Conservation (phyloP, 208 protist species). For the Crithidia thermophila region DNA sequence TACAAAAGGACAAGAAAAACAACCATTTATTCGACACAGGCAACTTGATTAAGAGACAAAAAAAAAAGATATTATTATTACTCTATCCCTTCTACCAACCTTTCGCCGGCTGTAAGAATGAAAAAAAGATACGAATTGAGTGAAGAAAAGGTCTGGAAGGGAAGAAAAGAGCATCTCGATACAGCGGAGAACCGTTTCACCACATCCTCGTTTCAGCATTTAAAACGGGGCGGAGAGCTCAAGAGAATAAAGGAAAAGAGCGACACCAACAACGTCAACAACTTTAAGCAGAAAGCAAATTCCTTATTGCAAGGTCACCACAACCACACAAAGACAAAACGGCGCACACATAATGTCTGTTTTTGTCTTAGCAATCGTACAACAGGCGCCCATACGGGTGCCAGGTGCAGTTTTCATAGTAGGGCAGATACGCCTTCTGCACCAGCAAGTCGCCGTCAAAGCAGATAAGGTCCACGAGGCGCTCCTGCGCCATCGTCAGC, state of each 20-base stretch:
- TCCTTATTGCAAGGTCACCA: too few relatives aligned
- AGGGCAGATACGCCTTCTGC: constrained; percentile 25
- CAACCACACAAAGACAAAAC: too few relatives aligned
- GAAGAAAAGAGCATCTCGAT: too few relatives aligned
- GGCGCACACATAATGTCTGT: neutral
- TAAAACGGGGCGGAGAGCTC: constrained; percentile 1
- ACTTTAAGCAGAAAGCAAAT: too few relatives aligned
- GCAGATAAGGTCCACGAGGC: constrained; percentile 24
- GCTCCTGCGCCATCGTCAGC: constrained; percentile 18
- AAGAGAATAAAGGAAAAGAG: constrained; percentile 1
- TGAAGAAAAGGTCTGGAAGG: neutral
- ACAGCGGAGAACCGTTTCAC: too few relatives aligned
- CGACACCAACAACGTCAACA: neutral
- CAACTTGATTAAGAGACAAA: too few relatives aligned
- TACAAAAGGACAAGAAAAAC: too few relatives aligned
- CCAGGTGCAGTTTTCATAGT: constrained; percentile 38
- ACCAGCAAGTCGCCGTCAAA: constrained; percentile 30
- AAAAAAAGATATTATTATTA: too few relatives aligned
- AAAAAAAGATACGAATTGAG: neutral
- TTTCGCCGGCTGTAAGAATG: too few relatives aligned
- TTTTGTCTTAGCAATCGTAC: constrained; percentile 23
- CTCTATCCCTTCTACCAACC: too few relatives aligned
- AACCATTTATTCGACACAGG: too few relatives aligned
- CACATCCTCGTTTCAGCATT: too few relatives aligned
- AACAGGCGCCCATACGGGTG: constrained; percentile 32